Evolutionary conservation across 1,284 basidiomycete genomes (phyloP).

Genomic region (Chalciporus piperatoides): DNA sequence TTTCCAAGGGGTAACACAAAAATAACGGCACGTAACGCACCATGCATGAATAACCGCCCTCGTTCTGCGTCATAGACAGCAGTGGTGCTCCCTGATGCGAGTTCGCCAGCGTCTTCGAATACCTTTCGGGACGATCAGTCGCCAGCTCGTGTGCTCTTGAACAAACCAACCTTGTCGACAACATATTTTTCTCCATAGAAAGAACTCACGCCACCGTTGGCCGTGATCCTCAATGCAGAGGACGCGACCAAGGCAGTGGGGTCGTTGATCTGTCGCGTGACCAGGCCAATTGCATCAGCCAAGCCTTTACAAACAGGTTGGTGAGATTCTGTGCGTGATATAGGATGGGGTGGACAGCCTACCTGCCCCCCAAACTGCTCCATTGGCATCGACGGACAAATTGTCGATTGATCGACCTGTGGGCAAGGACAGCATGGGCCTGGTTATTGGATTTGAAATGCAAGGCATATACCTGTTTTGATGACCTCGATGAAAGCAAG

Average conservation of each 20-base stretch:
- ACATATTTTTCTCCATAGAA: conserved; percentile 65
- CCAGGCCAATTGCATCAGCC: conserved; percentile 25
- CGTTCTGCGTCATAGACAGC: conserved; percentile 50
- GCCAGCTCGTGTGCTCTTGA: neutral
- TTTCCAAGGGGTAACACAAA: conserved; percentile 3
- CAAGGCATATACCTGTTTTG: conserved; percentile 36
- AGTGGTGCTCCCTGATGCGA: conserved; percentile 52
- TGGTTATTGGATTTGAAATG: neutral
- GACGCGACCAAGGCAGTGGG: conserved; percentile 41
- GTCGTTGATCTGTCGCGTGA: conserved; percentile 38
- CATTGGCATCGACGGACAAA: conserved; percentile 51
- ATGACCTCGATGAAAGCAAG: conserved; percentile 49
- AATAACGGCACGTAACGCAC: conserved; percentile 32
- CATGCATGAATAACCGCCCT: conserved; percentile 52
- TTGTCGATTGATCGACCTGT: conserved; percentile 54
- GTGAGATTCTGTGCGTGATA: conserved; percentile 4
- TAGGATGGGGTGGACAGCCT: conserved; percentile 11
- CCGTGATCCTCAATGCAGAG: conserved; percentile 49
- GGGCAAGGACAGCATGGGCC: neutral
- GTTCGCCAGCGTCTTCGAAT: conserved; percentile 60
- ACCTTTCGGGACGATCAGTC: conserved; percentile 35
- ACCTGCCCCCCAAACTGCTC: conserved; percentile 58
- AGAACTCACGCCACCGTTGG: conserved; percentile 46
- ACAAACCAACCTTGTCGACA: conserved; percentile 49
- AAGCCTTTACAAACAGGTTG: conserved; percentile 24